phyloP scores from a whole-genome alignment of 495 filamentous ascomycete species.

The Penicillium longicatenatum region DNA sequence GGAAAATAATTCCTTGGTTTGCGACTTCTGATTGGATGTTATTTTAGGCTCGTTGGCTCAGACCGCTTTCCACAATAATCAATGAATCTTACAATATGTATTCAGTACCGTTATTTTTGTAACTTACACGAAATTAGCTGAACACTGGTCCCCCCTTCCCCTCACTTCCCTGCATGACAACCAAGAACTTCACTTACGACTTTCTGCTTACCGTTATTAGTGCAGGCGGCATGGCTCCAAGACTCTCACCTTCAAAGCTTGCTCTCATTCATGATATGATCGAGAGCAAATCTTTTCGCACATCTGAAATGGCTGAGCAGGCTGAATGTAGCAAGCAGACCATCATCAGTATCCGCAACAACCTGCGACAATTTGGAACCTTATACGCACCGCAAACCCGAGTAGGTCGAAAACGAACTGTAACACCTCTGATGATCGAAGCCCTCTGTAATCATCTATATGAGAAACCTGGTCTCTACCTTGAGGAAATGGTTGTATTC shows the following conservation, averaged over 20 bases:
- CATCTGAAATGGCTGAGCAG: conserved; percentile 15
- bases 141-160: too few species aligned
- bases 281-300: conserved; percentile 9
- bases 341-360: conserved; percentile 13
- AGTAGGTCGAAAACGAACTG: conserved; percentile 1
- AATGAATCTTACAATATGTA: too few species aligned
- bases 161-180: neutral
- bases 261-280: conserved; percentile 17
- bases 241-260: conserved; percentile 7
- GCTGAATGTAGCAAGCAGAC: conserved; percentile 14
- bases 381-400: conserved; percentile 1
- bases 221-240: conserved; percentile 9
- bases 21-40: too few species aligned
- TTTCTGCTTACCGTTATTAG: neutral
- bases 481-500: conserved; percentile 4
- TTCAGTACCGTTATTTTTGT: too few species aligned
- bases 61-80: too few species aligned
- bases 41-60: too few species aligned
- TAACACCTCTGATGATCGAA: conserved; percentile 1
- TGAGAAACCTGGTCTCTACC: neutral
- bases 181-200: too few species aligned
- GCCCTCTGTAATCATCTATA: neutral
- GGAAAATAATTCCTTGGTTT: conserved; percentile 2
- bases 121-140: too few species aligned
- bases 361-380: conserved; percentile 8